Evolutionary conservation across 2,329 filamentous ascomycete species (phyloP).

Genomic region (Stachybotrys chlorohalonatus): DNA sequence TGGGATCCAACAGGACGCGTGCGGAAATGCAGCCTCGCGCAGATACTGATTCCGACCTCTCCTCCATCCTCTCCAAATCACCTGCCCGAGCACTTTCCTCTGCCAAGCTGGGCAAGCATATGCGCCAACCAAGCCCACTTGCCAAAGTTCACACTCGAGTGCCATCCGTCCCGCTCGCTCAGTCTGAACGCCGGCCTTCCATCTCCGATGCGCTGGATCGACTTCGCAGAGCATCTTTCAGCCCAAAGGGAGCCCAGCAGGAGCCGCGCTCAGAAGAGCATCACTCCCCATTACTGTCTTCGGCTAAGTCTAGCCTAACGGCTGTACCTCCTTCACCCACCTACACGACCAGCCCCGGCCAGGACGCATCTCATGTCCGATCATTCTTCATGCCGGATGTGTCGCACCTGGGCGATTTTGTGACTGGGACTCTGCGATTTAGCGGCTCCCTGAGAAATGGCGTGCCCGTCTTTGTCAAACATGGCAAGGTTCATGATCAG

Average conservation of each 20-base stretch:
- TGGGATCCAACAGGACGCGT: conserved; percentile 29
- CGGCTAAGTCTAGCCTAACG: conserved; percentile 30
- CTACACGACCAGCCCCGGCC: conserved; percentile 21
- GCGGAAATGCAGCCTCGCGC: conserved; percentile 46
- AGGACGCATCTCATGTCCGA: conserved; percentile 32
- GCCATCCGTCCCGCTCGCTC: conserved; percentile 16
- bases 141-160: conserved; percentile 23
- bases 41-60: conserved; percentile 42
- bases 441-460: conserved; percentile 42
- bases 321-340: conserved; percentile 29
- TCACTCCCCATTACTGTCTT: conserved; percentile 25
- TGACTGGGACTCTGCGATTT: conserved; percentile 44
- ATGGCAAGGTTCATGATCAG: conserved; percentile 40
- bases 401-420: conserved; percentile 46
- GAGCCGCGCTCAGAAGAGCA: conserved; percentile 12
- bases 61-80: conserved; percentile 32
- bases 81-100: conserved; percentile 19
- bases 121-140: conserved; percentile 27
- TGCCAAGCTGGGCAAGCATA: conserved; percentile 14
- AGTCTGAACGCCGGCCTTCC: conserved; percentile 17
- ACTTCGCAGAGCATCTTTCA: conserved; percentile 25
- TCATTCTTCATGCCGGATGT: conserved; percentile 48
- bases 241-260: conserved; percentile 15
- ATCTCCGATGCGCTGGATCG: conserved; percentile 24
- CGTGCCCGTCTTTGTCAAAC: conserved; percentile 46